Evolutionary conservation across 2,329 filamentous ascomycete species (phyloP), one percentile per base, ranked within the genome.

Genomic region (Onygenales sp.): DNA sequence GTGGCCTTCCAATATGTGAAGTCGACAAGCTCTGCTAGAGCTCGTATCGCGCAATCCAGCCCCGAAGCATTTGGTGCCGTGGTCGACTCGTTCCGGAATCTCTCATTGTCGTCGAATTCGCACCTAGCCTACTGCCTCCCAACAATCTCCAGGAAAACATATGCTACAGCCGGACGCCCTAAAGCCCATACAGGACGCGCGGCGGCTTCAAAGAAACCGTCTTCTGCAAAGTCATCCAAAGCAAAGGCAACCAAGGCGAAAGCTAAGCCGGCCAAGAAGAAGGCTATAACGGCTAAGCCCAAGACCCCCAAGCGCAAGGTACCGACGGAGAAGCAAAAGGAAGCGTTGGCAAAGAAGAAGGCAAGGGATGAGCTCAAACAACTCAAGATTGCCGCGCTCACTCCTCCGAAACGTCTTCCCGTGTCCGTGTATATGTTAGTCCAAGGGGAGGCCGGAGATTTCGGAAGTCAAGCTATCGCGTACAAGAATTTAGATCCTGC

Each of bases 341-440:
- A 56, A 48, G 58, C 56, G 32, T 57, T 60, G 56, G 60, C 61
- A 51, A 62, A 61, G 43, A 57, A 64, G 57, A 55, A 69, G 49
- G 51, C 62, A 53, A 67, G 61, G 49, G 58, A 64, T 9, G 61
- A 61, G 21, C 55, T 69, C 13, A 66, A 64, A 51, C 54, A 64
- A 38, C 64, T 73, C 44, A 72, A 73, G 57, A 55, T 56, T 17
- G 61, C 60, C 39, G 65, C 65, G 6, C 58, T 71, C 36, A 43
- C 57, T n/a, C 58, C 61, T 11, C 73, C 74, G 6, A 72, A 72
- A 56, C 53, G 50, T 38, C 60, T 71, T 11, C 62, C 69, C 6
- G 43, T 51, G 1, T 63, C 54, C 7, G 51, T 58, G 5, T 66
- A 58, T 49, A 58, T 45, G 10, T 43, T 71, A 46, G 57, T 62